Base-by-base conservation (phyloP, 768 basidiomycete species). In the Naganishia vaughanmartiniae region DNA sequence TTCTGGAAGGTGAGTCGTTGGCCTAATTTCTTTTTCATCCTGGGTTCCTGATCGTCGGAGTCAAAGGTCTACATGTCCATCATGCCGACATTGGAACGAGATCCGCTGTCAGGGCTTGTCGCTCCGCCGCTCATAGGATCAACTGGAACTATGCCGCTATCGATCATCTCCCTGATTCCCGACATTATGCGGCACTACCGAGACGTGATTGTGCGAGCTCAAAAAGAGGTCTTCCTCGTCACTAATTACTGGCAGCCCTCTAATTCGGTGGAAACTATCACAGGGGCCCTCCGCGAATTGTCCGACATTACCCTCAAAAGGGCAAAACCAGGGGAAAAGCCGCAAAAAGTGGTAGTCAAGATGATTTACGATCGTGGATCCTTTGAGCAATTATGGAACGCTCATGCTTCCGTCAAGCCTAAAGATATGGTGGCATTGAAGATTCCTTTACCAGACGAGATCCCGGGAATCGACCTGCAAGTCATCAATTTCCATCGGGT, bases 181-280 rank as follows among this genome's bases (percentile, higher is more conserved):
- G 89, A 90, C 74, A 90, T 89, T 73, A 88, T 89, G 84, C 84
- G 85, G 65, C 89, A 90, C 75, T 88, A 89, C 80, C 83, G 85
- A 24, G 85, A 87, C 57, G 83, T 86, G 57, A 88, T 90, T 65
- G 84, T 87, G 28, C 81, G 83, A 34, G 88, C 89, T 11, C 81
- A 88, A 74, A 82, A 85, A 46, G 89, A 90, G 80, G 84, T 89
- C 19, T 83, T 90, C 73, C 81, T 90, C 17, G 87, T 87, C 1
- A 89, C 89, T 5, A 89, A 89, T 78, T 87, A 86, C 70, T 83
- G 83, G 83, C 83, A 83, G 79, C 84, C 55, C 0, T 84, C 86
- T 9, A 83, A 85, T 71, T 84, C 85, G 1, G 85, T 86, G 15
- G 83, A 77, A 46, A 83, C 83, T 54, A 83, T 89, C 72, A 82